Evolutionary conservation across 192 early-diverging fungal genomes (phyloP), one percentile per base, ranked within the genome.

Genomic region (Phlyctochytrium planicorne): DNA sequence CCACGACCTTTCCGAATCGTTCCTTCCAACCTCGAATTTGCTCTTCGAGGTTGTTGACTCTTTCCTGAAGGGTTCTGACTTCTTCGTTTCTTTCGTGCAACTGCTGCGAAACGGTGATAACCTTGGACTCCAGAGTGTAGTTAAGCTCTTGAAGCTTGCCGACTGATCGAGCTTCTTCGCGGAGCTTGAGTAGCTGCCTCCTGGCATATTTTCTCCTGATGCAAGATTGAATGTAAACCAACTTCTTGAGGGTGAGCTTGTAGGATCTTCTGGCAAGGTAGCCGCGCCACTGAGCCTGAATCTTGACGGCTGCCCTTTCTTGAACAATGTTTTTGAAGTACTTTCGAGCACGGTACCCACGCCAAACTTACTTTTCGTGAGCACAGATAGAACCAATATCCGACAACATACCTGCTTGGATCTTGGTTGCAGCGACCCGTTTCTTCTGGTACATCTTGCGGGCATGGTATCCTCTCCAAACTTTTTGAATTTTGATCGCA

Each of bases 111-210:
- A 99, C 82, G 75, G 94, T 93, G 71, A 98, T 89, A 62, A 99
- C 92, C 84, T 96, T 98, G 81, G 86, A 89, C 78, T 99, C 97
- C 2, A 99, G 80, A 79, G 90, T 90, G 76, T 93, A 93, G 33
- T 95, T 94, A 32, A 90, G 86, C 67, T 98, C 92, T 81, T 98
- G 93, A 75, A 95, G 89, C 67, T 97, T 96, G 63, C 86, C 89
- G 17, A 94, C 92, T 52, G 92, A 94, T 59, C 91, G 80, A 32
- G 90, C 89, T 34, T 99, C 95, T 24, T 85, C 80, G 71, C 90
- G 89, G 63, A 91, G 78, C 40, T 71, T 66, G 34, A 80, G 75
- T 47, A 95, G 75, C 67, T 84, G 84, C 61, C 84, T 85, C 59
- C 81, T 74, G 35, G 94, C 94, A 29, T 69, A 68, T 20, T 75